A percentile compares a stretch with the other conserved stretches of the same genome.
Evolutionary conservation across 164 flowering plant genomes (phyloP).

Genomic region (Vitis amurensis): DNA sequence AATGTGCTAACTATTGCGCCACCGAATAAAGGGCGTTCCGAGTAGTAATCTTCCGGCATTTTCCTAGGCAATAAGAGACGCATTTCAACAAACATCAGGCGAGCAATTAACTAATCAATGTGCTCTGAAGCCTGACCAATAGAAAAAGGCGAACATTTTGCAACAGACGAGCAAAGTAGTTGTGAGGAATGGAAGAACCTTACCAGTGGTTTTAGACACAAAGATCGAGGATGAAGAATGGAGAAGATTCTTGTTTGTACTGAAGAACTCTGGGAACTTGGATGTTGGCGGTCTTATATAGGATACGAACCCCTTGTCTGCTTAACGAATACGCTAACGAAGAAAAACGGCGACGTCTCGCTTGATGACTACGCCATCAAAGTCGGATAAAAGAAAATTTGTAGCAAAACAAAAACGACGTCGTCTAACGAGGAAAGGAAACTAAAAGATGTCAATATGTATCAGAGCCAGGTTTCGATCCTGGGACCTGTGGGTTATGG

Average conservation of each 20-base stretch:
- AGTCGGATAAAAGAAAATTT: background rate
- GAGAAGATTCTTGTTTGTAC: background rate
- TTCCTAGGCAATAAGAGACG: background rate
- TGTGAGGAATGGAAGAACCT: too few species aligned
- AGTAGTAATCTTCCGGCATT: slow-evolving; percentile 24
- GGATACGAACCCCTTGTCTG: background rate
- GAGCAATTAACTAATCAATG: too few species aligned
- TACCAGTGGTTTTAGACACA: too few species aligned
- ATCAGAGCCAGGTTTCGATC: slow-evolving; percentile 99
- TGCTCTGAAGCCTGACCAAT: too few species aligned
- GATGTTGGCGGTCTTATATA: background rate
- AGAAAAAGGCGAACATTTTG: too few species aligned
- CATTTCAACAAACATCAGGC: too few species aligned
- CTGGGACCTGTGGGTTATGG: slow-evolving; percentile 99
- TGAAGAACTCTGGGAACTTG: background rate
- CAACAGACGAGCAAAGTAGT: too few species aligned
- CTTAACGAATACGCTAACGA: background rate
- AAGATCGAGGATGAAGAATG: background rate
- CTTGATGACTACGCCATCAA: background rate
- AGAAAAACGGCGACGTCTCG: background rate
- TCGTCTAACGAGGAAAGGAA: background rate
- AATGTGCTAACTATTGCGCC: slow-evolving; percentile 63
- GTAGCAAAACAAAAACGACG: background rate
- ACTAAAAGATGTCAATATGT: background rate
- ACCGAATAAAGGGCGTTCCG: slow-evolving; percentile 63